phyloP scores from a whole-genome alignment of 1,284 basidiomycete genomes.

The Ganoderma multipileum region DNA sequence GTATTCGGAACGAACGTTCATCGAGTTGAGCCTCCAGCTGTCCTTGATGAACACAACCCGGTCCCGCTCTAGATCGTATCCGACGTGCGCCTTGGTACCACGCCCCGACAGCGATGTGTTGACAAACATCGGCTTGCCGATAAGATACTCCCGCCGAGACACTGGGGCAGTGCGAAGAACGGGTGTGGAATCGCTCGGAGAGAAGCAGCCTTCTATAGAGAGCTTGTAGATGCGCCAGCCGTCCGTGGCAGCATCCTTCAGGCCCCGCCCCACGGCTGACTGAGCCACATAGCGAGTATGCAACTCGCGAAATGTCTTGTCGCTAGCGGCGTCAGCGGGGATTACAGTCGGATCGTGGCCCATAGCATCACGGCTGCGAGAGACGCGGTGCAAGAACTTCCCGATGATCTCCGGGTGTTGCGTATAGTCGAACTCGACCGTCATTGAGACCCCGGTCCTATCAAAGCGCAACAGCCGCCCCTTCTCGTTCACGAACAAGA shows the following conservation, averaged over 20 bases:
- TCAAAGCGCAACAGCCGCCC: slow-evolving; percentile 9
- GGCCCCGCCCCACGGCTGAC: not conserved
- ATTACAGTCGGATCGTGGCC: not conserved
- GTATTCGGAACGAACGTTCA: not conserved
- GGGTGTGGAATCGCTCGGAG: not conserved
- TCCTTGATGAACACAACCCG: slow-evolving; percentile 9
- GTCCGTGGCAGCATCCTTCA: not conserved
- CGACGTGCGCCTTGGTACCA: not conserved
- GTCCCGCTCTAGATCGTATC: not conserved
- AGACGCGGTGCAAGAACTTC: slow-evolving; percentile 25
- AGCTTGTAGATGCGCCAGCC: not conserved
- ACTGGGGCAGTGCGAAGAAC: not conserved
- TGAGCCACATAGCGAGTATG: not conserved
- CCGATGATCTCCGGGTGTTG: slow-evolving; percentile 17
- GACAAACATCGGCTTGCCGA: not conserved
- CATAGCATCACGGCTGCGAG: not conserved
- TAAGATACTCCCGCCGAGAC: not conserved
- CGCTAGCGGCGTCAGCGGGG: not conserved
- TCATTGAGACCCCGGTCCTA: not conserved
- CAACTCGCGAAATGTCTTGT: not conserved
- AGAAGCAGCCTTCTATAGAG: not conserved
- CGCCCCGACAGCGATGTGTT: not conserved
- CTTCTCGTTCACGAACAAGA: not conserved
- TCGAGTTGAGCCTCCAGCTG: not conserved
- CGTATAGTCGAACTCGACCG: slow-evolving; percentile 16